Evolutionary conservation across 441 rosid genomes (phyloP).

Genomic region (Jatropha multifida): DNA sequence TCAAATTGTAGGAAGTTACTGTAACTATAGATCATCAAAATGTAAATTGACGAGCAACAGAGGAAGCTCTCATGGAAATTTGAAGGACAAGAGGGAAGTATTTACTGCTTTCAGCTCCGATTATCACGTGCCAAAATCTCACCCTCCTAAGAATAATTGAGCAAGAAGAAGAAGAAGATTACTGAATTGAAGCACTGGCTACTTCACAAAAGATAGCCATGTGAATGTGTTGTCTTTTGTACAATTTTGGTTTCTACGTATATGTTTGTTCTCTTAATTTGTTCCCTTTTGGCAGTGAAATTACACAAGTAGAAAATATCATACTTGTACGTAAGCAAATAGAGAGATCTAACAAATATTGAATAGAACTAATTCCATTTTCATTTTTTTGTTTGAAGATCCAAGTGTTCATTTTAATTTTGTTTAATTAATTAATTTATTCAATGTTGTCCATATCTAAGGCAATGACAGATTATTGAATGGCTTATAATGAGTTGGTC

Average conservation of each 20-base stretch:
- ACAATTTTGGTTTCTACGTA: constrained; percentile 22
- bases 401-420: no score
- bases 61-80: constrained; percentile 5
- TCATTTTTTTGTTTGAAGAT: not conserved
- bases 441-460: no score
- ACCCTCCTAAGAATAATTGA: constrained; percentile 60
- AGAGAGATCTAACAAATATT: not conserved
- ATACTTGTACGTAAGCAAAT: not conserved
- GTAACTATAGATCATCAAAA: constrained; percentile 20
- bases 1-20: constrained; percentile 21
- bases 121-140: constrained; percentile 50
- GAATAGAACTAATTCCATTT: not conserved
- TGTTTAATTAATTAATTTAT: no score
- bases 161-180: no score
- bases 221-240: not conserved
- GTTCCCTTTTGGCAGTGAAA: not conserved
- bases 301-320: constrained; percentile 12
- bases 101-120: constrained; percentile 53
- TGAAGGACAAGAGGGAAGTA: constrained; percentile 27
- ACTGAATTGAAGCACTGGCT: no score
- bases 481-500: no score
- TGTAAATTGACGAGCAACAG: constrained; percentile 24
- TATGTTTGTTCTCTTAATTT: not conserved
- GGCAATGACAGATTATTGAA: no score
- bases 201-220: constrained; percentile 7